Percentiles rank a stretch among this genome's conserved stretches.
These are phyloP conservation scores for Arthrinium phaeospermum DNA, from an alignment of 2,329 filamentous ascomycete species.

Conservation along the genomic window DNA sequence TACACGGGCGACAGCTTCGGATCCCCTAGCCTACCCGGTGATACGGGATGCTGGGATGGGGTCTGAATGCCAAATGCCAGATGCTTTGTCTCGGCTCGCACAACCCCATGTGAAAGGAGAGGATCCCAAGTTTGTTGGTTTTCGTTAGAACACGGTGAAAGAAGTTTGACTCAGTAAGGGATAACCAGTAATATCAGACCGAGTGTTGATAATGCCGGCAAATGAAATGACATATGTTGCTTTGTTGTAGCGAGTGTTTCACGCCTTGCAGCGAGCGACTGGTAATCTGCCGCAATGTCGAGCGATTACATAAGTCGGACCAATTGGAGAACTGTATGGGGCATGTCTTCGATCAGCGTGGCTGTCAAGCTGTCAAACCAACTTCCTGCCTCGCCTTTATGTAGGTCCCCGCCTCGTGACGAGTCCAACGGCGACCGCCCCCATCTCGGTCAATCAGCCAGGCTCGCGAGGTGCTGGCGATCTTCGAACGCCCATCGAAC, in stretches of 20 bases:
- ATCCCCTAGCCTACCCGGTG: neutral
- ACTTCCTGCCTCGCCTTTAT: neutral
- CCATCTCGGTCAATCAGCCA: neutral
- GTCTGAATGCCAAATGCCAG: too few relatives aligned
- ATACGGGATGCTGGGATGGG: neutral
- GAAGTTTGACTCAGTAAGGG: neutral
- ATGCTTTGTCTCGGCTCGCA: neutral
- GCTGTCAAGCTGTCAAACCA: conserved; percentile 13
- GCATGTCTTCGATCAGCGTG: neutral
- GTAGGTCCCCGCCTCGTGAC: neutral
- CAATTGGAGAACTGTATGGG: neutral
- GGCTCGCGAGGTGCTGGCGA: neutral
- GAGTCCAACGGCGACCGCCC: neutral
- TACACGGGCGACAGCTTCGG: neutral
- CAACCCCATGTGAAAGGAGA: neutral
- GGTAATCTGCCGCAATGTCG: neutral
- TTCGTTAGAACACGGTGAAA: neutral
- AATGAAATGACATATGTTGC: neutral
- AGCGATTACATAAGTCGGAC: neutral
- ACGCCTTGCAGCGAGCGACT: neutral
- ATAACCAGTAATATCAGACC: neutral
- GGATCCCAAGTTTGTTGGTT: neutral
- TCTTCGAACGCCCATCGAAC: neutral
- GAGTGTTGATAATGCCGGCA: neutral
- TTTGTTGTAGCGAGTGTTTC: neutral